Base-by-base conservation (phyloP, 768 basidiomycete species). In the Agrocybe pediades region DNA sequence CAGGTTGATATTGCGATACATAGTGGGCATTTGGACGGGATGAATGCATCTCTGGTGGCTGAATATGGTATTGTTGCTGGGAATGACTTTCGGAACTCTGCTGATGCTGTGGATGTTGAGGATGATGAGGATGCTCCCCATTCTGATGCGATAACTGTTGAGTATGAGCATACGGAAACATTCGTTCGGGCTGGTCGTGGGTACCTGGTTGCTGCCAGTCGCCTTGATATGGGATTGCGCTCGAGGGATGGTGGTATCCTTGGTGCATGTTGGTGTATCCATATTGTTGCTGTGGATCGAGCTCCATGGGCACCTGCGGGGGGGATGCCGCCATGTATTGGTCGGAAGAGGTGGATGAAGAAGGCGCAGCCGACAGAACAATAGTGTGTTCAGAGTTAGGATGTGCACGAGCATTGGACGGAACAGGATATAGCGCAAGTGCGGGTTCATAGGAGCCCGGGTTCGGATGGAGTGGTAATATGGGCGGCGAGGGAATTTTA, bases 11-110 rank as follows among this genome's bases (percentile, higher is more conserved):
- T 27, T 61, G 60, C 2, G 56, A 11, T 6, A 57, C 45, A 41
- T 56, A 61, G 29, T 46, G 57, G 0, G 49, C 20, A 40, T 58
- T 54, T 1, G 52, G 36, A 20, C 57, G 54, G 2, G 48, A 29
- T 4, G 57, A 26, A 20, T 58, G 58, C 24, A 55, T 19, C 11
- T 55, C 46, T 3, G 51, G 40, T 9, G 57, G 39, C 6, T 55
- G 58, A 24, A 56, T 25, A 39, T 62, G 56, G 26, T 55, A 56
- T 13, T 56, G 58, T 29, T 48, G 51, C 6, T 56, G 55, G 13
- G 33, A 36, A 6, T 45, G 55, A 6, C 40, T 20, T 7, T 19
- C 19, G 7, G 49, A 9, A 17, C 29, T 8, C 8, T 29, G 47
- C 7, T 49, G 49, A 9, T 49, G 51, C 21, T 46, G 20, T 1